Base-by-base conservation (phyloP, 2,329 filamentous ascomycete species). In the Grosmannia clavigera region DNA sequence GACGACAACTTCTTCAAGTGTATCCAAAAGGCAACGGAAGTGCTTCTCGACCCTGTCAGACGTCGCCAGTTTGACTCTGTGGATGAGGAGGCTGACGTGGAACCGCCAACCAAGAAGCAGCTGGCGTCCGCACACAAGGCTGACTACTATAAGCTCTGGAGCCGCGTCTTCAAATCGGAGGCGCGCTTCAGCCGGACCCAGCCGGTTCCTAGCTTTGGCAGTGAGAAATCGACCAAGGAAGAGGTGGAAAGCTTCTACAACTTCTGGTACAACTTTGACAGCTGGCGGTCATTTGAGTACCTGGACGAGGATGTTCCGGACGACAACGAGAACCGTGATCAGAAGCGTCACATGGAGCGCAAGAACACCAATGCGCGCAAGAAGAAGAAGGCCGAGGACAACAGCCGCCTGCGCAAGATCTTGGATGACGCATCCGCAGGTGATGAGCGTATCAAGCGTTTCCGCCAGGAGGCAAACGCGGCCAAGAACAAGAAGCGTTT, bases 1-100 rank as follows among this genome's bases (percentile, higher is more conserved):
- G 92, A 96, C 75, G 94, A 99, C 75, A 90, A 88, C 74, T 99
- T 99, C 81, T 99, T 99, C 87, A 99, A 99, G 83, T 99, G 95
- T 76, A 99, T 99, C 74, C 95, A 99, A 74, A 96, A 96, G 76
- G 94, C 94, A 61, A 92, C 88, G 68, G 94, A 99, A 70, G 82
- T 97, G 58, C 87, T 99, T 22, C 83, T 90, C 60, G 94, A 99
- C 78, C 94, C 94, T 58, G 81, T 86, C 73, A 95, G 90, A 78
- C 89, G 94, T 64, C 86, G 92, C 61, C 94, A 99, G 76, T 99
- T 88, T 76, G 94, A 99, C 75, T 96, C 90, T 2, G 92, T 97
- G 63, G 94, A 99, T 70, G 92, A 96, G 75, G 85, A 84, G 67
- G 94, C 94, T 64, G 89, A 99, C 61, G 87, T 96, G 61, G 89